Percentiles rank a stretch among this genome's conserved stretches.
Evolutionary conservation across 768 basidiomycete species (phyloP).

Genomic region (Rhodotorula paludigena): DNA sequence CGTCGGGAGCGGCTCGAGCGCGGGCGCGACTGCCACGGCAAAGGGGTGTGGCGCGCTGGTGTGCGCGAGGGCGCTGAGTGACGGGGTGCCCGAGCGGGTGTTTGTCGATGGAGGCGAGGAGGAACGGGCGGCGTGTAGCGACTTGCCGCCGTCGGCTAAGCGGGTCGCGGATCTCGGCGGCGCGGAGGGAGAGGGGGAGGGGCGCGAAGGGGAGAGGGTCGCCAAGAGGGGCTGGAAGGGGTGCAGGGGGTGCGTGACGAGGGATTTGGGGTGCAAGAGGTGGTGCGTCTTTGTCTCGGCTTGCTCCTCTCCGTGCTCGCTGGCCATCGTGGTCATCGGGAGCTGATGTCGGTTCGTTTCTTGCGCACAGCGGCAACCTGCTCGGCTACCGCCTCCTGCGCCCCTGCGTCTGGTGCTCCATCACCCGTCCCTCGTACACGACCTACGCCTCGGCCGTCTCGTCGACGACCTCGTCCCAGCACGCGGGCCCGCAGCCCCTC

Average conservation of each 20-base stretch:
- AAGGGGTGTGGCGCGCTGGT: constrained; percentile 17
- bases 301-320: neutral
- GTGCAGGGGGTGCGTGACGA: constrained; percentile 20
- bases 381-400: constrained; percentile 26
- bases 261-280: constrained; percentile 5
- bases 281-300: constrained; percentile 5
- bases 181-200: neutral
- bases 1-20: no score
- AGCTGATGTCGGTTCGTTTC: rapidly evolving
- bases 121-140: neutral
- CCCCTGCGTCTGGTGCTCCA: constrained; percentile 9
- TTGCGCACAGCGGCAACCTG: neutral
- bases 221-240: constrained; percentile 2
- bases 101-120: neutral
- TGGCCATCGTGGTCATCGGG: no score
- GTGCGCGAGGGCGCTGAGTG: neutral
- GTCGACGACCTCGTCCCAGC: neutral
- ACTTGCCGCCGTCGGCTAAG: neutral
- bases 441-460: constrained; percentile 9
- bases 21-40: constrained; percentile 2
- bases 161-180: neutral
- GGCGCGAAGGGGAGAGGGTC: constrained; percentile 1
- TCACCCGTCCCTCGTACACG: constrained; percentile 13
- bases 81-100: neutral
- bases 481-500: neutral